A percentile compares a stretch with the other conserved stretches of the same genome.
Conservation (phyloP, 805 yeast species). For the Barnettozyma sp. region DNA sequence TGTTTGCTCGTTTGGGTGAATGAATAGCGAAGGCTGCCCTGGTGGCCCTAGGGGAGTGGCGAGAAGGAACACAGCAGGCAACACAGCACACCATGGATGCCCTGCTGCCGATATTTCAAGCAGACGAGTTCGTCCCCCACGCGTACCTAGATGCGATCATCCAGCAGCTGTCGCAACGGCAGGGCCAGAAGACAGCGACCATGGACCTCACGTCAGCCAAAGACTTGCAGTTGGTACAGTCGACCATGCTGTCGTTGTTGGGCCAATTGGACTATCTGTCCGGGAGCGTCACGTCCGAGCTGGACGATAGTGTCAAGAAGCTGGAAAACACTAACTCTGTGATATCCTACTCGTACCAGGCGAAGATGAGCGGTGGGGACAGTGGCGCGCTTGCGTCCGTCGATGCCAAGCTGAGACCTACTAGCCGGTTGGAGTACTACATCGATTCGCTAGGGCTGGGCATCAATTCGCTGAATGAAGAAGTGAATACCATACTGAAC, state of each 20-base stretch:
- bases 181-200: slow-evolving; percentile 1
- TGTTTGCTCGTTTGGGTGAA: no score
- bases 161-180: slow-evolving; percentile 13
- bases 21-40: no score
- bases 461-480: slow-evolving; percentile 47
- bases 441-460: slow-evolving; percentile 54
- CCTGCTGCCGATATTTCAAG: slow-evolving; percentile 60
- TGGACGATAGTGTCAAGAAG: slow-evolving; percentile 42
- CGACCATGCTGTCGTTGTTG: slow-evolving; percentile 43
- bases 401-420: slow-evolving; percentile 30
- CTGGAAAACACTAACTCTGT: slow-evolving; percentile 46
- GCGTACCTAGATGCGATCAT: slow-evolving; percentile 59
- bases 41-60: no score
- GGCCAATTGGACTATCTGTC: slow-evolving; percentile 59
- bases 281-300: slow-evolving; percentile 47
- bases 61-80: no score
- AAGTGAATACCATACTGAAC: slow-evolving; percentile 32
- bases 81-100: slow-evolving; percentile 23
- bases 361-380: slow-evolving; percentile 5
- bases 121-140: slow-evolving; percentile 56
- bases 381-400: no score
- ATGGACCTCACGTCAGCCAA: slow-evolving; percentile 20
- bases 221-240: slow-evolving; percentile 35
- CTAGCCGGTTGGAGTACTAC: slow-evolving; percentile 60
- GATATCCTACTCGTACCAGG: slow-evolving; percentile 34